These are phyloP conservation scores for Colletotrichum sp. DNA, from an alignment of 2,329 filamentous ascomycete species.

Conservation along the genomic window DNA sequence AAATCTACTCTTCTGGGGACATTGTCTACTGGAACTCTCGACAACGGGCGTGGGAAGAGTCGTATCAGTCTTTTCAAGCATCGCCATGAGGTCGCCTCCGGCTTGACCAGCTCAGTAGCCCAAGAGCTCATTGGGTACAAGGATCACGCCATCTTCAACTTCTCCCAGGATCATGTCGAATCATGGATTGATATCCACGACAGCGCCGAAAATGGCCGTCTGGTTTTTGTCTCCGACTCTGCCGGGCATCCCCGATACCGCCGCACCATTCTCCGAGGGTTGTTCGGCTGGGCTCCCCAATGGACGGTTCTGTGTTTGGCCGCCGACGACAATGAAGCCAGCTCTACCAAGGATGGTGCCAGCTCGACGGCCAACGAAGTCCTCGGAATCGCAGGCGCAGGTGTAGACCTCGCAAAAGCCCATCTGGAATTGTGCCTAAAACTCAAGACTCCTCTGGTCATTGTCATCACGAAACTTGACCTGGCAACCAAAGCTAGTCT, in stretches of 20 bases:
- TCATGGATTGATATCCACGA: constrained; percentile 96
- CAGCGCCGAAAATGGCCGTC: constrained; percentile 71
- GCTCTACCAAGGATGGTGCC: constrained; percentile 35
- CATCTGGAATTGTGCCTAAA: constrained; percentile 88
- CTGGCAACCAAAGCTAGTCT: constrained; percentile 77
- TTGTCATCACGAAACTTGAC: constrained; percentile 92
- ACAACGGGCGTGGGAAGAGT: constrained; percentile 92
- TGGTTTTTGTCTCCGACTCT: constrained; percentile 91
- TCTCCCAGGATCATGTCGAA: constrained; percentile 83
- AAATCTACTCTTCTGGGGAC: constrained; percentile 93
- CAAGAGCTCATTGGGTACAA: constrained; percentile 92
- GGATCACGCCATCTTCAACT: constrained; percentile 72
- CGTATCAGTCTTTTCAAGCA: constrained; percentile 89
- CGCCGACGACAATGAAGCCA: constrained; percentile 70
- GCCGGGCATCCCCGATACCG: constrained; percentile 90
- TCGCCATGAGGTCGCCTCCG: constrained; percentile 89
- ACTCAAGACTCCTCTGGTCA: constrained; percentile 75
- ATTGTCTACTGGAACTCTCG: constrained; percentile 83
- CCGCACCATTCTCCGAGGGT: constrained; percentile 83
- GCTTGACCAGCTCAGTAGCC: constrained; percentile 91
- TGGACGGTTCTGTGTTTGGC: constrained; percentile 91
- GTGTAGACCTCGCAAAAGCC: constrained; percentile 76
- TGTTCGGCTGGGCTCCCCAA: constrained; percentile 96
- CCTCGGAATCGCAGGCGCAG: constrained; percentile 54
- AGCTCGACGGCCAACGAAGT: constrained; percentile 57